Base-by-base conservation (phyloP, 2,329 filamentous ascomycete genomes). In the Aspergillus fructus region DNA sequence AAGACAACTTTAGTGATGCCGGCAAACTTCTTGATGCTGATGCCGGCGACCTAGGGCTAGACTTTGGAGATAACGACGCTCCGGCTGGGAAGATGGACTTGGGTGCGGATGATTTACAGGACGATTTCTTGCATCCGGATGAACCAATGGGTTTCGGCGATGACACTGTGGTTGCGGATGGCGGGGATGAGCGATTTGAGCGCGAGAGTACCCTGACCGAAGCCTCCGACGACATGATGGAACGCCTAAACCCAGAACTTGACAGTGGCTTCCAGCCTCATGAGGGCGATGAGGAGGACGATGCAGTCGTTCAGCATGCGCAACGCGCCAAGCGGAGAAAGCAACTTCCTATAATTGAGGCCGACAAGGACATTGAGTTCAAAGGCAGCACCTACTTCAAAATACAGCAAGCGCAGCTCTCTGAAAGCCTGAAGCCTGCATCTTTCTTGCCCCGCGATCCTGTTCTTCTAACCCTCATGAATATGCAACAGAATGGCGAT, bases 391-490 rank as follows among this genome's bases (percentile, higher is more conserved):
- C 93, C 12, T 58, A 58, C 63, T 92, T 99, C 76, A 91, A 91
- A 72, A 87, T 89, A 62, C 91, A 96, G 71, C 92, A 96, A 71
- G 83, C 87, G 56, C 91, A 96, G 71, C 89, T 90, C 62, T 89
- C 91, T 46, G 91, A 89, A 67, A 97, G 97, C 60, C 81, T 96
- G 56, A 93, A 89, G 74, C 85, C 89, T 2, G 86, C 90, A 6
- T 86, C 87, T 0, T 96, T 96, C 75, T 80, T 99, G 45, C 91
- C 93, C 2, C 87, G 90, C 40, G 92, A 99, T 65, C 91, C 93
- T 2, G 86, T 93, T 53, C 81, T 97, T 13, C 82, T 97, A 30
- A 90, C 91, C 34, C 79, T 99, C 21, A 89, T 96, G 80, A 91
- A 93, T 66, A 89, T 97, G 83, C 94, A 97, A 74, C 92, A 89